Evolutionary conservation across 345 rosid genomes (phyloP), one percentile per base, ranked within the genome.

Genomic region (Anastatica hierochuntica): DNA sequence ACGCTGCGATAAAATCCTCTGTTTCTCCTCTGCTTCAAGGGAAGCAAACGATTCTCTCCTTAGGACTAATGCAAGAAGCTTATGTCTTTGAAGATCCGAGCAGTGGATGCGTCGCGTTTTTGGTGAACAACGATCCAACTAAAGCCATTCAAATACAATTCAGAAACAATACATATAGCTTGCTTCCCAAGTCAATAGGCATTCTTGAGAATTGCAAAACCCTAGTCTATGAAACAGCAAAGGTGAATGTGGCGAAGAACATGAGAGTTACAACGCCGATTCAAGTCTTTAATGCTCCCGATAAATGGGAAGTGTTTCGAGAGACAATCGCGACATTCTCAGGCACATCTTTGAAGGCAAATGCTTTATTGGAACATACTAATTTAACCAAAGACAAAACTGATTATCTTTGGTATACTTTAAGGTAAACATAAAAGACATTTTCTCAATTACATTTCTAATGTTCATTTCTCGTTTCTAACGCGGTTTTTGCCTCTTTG

Each of bases 391-490:
- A 72, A 67, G 88, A 88, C 67, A 68, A 84, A 19, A 81, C 95
- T 12, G 98, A 88, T 73, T 92, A 92, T 72, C 94, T 92, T 48
- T 92, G 98, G 98, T 81, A 83, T 66, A 88, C 90, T 33, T 81
- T 83, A 72, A 92, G 96, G 98, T 92, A 63, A 21, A 21, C 5
- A 21, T 27, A 14, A 29, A 18, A 50, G n/a, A 46, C 18, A n/a
- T 36, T 52, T n/a, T 4, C n/a, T 3, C 10, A 4, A n/a, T 54
- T 42, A 24, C 27, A 35, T 43, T 24, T 19, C 6, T 58, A 9
- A 14, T 14, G 6, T 47, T 48, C 4, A 39, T 38, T 31, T 47
- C 19, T 44, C 18, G 26, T 34, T 41, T 18, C 14, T 43, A 20
- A 56, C 16, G 9, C 12, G 3, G 6, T 16, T 56, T 49, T 49